Evolutionary conservation across 1,284 basidiomycete species (phyloP).

Genomic region (Entoloma clypeatum): DNA sequence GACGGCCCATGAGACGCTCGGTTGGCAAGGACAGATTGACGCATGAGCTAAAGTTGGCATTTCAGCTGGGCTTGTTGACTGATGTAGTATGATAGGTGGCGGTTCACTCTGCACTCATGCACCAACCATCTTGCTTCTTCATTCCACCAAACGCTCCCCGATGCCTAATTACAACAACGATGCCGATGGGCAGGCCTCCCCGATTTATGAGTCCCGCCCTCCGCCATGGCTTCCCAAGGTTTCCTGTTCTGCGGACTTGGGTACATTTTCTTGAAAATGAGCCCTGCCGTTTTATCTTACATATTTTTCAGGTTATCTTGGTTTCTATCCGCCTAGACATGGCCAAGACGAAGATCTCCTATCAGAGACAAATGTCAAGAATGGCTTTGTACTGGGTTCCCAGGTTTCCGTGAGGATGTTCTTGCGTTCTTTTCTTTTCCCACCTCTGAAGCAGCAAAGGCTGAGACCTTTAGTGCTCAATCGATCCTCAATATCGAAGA

Average conservation of each 20-base stretch:
- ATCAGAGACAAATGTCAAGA: constrained; percentile 74
- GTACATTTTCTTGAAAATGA: constrained; percentile 32
- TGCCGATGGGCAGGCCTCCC: constrained; percentile 28
- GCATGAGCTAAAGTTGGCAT: constrained; percentile 34
- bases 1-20: constrained; percentile 46
- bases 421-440: not conserved
- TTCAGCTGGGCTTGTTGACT: constrained; percentile 18
- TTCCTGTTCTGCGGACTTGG: constrained; percentile 65
- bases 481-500: constrained; percentile 48
- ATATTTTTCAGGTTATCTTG: constrained; percentile 64
- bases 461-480: constrained; percentile 63
- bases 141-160: constrained; percentile 4
- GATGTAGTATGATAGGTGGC: not conserved
- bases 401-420: constrained; percentile 55
- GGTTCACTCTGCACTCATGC: no score
- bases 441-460: constrained; percentile 35
- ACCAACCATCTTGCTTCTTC: constrained; percentile 19
- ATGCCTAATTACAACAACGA: constrained; percentile 34
- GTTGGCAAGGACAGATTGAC: constrained; percentile 50
- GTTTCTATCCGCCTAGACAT: constrained; percentile 81
- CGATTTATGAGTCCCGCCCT: constrained; percentile 64
- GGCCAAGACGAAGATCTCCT: constrained; percentile 85
- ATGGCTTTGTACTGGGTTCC: constrained; percentile 63
- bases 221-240: constrained; percentile 67
- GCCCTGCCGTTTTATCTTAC: constrained; percentile 7